Base-by-base conservation (phyloP, 2,329 filamentous ascomycete genomes). In the Trichoderma sp. region DNA sequence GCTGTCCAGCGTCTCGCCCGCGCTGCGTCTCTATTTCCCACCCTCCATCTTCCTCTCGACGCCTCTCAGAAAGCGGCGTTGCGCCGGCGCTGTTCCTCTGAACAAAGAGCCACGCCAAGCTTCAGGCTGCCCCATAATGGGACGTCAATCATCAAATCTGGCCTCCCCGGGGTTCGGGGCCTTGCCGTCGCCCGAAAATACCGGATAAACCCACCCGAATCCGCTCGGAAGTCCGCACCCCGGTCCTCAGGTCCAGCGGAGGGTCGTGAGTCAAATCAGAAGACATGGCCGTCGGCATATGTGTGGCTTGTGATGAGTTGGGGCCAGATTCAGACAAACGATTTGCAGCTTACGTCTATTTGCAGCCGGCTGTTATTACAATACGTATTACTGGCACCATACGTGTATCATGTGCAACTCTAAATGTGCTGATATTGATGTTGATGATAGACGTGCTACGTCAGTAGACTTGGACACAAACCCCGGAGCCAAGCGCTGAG, bases 21-120 rank as follows among this genome's bases (percentile, higher is more conserved):
- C 37, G 39, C 39, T n/a, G 39, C 39, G 39, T 43, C 54, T 26
- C 39, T 46, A 21, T 49, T 34, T 52, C 39, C 21, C 39, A 11
- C 63, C 54, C 21, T 51, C 64, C n/a, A 32, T 49, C 24, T 30
- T 18, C 28, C 64, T 6, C 18, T 32, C 2, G 39, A 59, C 64
- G 64, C 64, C 64, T 66, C 64, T 66, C 64, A 66, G 64, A 51
- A 58, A 66, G 24, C 54, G 64, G 64, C 64, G 64, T 66, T 28
- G 64, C 54, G 64, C 64, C 64, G 54, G 64, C 64, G 64, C 54
- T 28, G 56, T 59, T 66, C 28, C 64, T 58, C 39, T 28, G 52
- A 39, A 43, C n/a, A 43, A 49, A 59, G 46, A 51, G 54, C 64
- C 61, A 52, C 52, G 63, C 52, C 64, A 59, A 49, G 26, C 26